A percentile compares a stretch with the other conserved stretches of the same genome.
Conservation (phyloP, 2,329 filamentous ascomycete species). For the Botrytis porri region DNA sequence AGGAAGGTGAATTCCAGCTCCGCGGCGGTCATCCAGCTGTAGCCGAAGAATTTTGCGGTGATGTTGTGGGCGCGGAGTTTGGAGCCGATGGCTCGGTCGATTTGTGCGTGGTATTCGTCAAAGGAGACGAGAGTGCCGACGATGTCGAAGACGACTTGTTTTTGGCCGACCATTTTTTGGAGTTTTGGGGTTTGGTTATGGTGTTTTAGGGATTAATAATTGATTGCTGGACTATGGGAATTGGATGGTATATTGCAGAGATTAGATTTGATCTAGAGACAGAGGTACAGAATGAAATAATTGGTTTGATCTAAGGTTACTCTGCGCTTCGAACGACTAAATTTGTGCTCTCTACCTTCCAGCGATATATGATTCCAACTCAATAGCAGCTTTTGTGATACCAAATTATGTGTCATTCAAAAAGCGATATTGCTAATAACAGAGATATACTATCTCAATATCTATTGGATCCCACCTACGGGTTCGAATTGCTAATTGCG, state of each 20-base stretch:
- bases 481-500: neutral
- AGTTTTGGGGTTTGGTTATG: neutral
- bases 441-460: neutral
- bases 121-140: conserved; percentile 50
- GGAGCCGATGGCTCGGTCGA: conserved; percentile 44
- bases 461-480: neutral
- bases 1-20: conserved; percentile 52
- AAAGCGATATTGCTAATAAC: neutral
- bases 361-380: neutral
- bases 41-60: conserved; percentile 44
- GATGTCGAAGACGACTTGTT: conserved; percentile 50
- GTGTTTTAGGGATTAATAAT: neutral
- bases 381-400: neutral
- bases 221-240: neutral
- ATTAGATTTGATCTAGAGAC: neutral
- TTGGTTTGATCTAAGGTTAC: neutral
- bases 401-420: neutral
- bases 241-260: neutral
- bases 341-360: too few species aligned
- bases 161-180: conserved; percentile 25
- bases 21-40: conserved; percentile 45
- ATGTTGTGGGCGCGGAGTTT: conserved; percentile 42
- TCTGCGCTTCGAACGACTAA: neutral
- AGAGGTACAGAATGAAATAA: neutral
- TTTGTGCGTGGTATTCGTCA: conserved; percentile 43